phyloP scores from a whole-genome alignment of 495 filamentous ascomycete species.

The Aspergillus cavernicola region DNA sequence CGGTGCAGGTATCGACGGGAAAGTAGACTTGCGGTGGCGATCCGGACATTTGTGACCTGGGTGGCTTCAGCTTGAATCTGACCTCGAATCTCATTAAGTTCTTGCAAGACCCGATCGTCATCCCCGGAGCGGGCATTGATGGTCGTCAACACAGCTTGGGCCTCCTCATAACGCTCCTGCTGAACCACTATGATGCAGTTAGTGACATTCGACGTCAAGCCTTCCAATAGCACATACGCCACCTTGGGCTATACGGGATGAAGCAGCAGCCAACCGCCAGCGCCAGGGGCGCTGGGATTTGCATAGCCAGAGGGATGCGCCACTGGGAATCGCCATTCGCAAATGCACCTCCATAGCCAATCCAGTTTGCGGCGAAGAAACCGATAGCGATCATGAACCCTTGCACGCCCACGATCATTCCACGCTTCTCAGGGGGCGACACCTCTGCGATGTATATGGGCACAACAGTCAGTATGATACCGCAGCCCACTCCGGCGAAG shows the following conservation, averaged over 20 bases:
- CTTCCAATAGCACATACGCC: conserved; percentile 9
- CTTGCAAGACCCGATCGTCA: conserved; percentile 7
- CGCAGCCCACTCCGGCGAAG: conserved; percentile 28
- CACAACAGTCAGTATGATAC: conserved; percentile 25
- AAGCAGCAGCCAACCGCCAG: conserved; percentile 18
- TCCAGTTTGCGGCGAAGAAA: background rate
- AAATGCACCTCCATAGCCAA: conserved; percentile 1
- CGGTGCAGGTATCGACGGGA: conserved; percentile 12
- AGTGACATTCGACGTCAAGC: background rate
- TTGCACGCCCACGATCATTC: background rate
- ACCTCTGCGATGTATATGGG: conserved; percentile 37
- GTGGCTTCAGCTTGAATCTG: conserved; percentile 14
- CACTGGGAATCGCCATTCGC: background rate
- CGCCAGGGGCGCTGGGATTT: conserved; percentile 20
- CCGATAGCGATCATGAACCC: background rate
- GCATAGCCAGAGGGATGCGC: conserved; percentile 11
- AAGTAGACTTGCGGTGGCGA: conserved; percentile 3
- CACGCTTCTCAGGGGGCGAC: conserved; percentile 22
- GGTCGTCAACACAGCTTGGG: conserved; percentile 10
- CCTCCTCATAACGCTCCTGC: conserved; percentile 15
- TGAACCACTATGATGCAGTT: conserved; percentile 4
- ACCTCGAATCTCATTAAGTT: conserved; percentile 15
- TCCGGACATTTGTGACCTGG: conserved; percentile 1
- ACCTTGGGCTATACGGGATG: conserved; percentile 19
- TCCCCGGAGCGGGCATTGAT: conserved; percentile 1